Evolutionary conservation across 306 rosid species (phyloP).

Genomic region (Pterocarpus macrocarpus): DNA sequence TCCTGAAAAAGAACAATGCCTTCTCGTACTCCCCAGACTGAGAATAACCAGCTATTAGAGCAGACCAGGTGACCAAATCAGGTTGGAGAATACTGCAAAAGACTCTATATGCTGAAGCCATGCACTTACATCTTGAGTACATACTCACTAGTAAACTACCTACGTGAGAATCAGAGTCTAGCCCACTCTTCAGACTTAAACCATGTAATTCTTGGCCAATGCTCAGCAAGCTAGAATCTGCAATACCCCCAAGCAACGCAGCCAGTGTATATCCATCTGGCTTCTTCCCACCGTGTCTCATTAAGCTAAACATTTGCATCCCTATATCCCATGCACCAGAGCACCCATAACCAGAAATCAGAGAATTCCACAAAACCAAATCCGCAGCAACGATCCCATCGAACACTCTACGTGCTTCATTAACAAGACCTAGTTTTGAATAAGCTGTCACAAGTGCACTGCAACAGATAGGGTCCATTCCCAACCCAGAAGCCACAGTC

Average conservation of each 20-base stretch:
- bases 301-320: constrained; percentile 59
- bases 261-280: constrained; percentile 87
- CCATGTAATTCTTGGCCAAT: constrained; percentile 78
- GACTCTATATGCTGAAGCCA: constrained; percentile 67
- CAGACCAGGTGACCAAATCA: constrained; percentile 90
- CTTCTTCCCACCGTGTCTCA: constrained; percentile 60
- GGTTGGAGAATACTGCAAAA: constrained; percentile 68
- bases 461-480: constrained; percentile 58
- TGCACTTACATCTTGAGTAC: constrained; percentile 83
- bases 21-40: constrained; percentile 67
- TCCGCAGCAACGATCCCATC: constrained; percentile 64
- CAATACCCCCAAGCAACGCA: constrained; percentile 69
- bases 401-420: constrained; percentile 73
- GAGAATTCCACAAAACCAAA: constrained; percentile 83
- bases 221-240: constrained; percentile 59
- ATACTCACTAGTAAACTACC: constrained; percentile 78
- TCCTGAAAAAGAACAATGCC: constrained; percentile 66
- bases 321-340: constrained; percentile 73
- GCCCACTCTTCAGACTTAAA: constrained; percentile 63
- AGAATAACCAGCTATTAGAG: constrained; percentile 82
- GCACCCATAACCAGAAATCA: constrained; percentile 75
- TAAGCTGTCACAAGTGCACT: constrained; percentile 67
- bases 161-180: constrained; percentile 71
- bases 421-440: constrained; percentile 75
- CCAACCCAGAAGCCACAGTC: constrained; percentile 47